Conservation (phyloP, 192 early-diverging fungal genomes). For the Radiomyces spectabilis region DNA sequence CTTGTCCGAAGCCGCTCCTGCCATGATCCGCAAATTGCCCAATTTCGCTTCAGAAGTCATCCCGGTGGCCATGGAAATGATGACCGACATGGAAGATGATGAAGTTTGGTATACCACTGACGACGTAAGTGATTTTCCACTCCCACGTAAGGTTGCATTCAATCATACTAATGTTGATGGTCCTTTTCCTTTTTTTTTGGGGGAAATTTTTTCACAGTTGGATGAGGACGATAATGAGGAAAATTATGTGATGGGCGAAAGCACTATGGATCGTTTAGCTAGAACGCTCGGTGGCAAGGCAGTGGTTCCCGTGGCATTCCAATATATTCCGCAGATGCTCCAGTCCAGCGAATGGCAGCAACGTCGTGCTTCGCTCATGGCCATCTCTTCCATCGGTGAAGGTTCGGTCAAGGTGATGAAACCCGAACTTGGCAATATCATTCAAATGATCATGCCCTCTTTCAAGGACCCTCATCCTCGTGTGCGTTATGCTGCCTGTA, state of each 20-base stretch:
- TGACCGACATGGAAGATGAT: constrained; percentile 87
- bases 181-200: background rate
- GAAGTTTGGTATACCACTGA: constrained; percentile 87
- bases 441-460: constrained; percentile 73
- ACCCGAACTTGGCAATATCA: constrained; percentile 76
- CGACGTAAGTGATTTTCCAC: constrained; percentile 50
- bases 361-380: constrained; percentile 89
- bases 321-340: constrained; percentile 85
- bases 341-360: constrained; percentile 77
- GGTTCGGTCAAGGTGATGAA: constrained; percentile 95
- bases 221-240: constrained; percentile 91
- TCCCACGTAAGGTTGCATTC: too few relatives aligned
- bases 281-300: constrained; percentile 80
- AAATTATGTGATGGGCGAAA: constrained; percentile 85
- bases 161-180: background rate
- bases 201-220: constrained; percentile 29
- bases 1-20: constrained; percentile 80
- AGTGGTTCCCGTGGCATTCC: constrained; percentile 84
- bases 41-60: constrained; percentile 73
- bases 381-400: constrained; percentile 94
- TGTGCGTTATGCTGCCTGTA: constrained; percentile 95
- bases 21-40: constrained; percentile 84
- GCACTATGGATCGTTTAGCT: constrained; percentile 93
- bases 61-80: constrained; percentile 91
- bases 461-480: constrained; percentile 87